Evolutionary conservation across 164 flowering plant genomes (phyloP), one percentile per base, ranked within the genome.

Genomic region (Vitis rupestris): DNA sequence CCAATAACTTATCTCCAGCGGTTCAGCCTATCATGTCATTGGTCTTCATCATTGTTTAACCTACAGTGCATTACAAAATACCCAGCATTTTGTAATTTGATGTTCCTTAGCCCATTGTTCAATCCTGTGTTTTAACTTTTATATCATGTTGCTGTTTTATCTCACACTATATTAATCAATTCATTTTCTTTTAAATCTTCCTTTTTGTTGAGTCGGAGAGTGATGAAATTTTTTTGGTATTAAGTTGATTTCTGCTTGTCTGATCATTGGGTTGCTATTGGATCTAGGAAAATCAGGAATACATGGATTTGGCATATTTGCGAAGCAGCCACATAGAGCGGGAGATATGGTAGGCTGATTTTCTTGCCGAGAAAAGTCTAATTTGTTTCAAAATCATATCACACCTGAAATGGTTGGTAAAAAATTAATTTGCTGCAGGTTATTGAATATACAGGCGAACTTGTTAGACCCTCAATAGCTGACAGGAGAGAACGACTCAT

Each of bases 281-380:
- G 29, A 47, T 75, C 11, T 70, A 94, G 99, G 99, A 48, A 95
- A 95, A 83, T 95, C 99, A 31, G 82, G 90, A 69, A 95, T 95
- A 74, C 99, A 95, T 82, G 98, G 99, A 64, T 93, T 89, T 82
- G 99, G 99, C 58, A 87, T 95, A 68, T 95, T 95, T 78, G 82
- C 99, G 23, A 95, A 91, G 79, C 90, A 71, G 64, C 90, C 90
- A 56, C 97, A 91, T 74, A 86, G 75, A 78, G 97, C 97, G 2
- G 98, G 99, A 53, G 99, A 95, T 80, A 95, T 95, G 99, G 99
- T 95, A 81, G 64, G 30, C 29, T 52, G 31, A 37, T 47, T 70
- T 73, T 16, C 11, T 53, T 65, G 13, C 49, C 16, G 0, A 29
- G 9, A 27, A 59, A 16, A 51, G 11, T 17, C 12, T 59, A 12